Evolutionary conservation across 352 stramenopile species (phyloP).

Genomic region (Blastocystis hominis): DNA sequence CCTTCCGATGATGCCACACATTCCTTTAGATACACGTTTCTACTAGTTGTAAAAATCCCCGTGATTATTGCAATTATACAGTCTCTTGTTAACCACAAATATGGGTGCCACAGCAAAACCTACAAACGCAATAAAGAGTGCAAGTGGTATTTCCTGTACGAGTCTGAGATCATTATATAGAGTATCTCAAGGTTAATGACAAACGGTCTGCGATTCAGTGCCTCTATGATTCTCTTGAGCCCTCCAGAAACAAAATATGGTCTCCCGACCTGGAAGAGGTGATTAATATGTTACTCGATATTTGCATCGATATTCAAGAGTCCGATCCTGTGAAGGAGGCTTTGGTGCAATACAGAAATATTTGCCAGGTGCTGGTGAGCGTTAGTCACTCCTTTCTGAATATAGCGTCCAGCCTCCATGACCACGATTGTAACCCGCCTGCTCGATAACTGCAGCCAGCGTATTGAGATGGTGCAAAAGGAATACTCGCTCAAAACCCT

Average conservation of each 20-base stretch:
- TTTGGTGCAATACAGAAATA: constrained; percentile 43
- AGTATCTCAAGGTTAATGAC: constrained; percentile 11
- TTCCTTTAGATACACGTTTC: too few species aligned
- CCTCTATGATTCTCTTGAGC: constrained; percentile 28
- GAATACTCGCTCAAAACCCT: not conserved
- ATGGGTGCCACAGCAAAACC: too few species aligned
- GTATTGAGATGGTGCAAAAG: not conserved
- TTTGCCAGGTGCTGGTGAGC: constrained; percentile 18
- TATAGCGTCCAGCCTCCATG: not conserved
- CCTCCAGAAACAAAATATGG: constrained; percentile 32
- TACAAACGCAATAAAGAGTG: too few species aligned
- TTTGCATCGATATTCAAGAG: constrained; percentile 22
- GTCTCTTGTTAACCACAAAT: too few species aligned
- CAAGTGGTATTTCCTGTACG: not conserved
- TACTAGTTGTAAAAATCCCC: too few species aligned
- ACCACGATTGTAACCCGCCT: constrained; percentile 2
- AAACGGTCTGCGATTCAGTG: constrained; percentile 26
- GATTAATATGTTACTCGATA: constrained; percentile 31
- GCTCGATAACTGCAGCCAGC: not conserved
- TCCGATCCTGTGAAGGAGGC: constrained; percentile 29
- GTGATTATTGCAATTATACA: too few species aligned
- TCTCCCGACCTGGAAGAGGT: not conserved
- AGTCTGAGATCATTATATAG: not conserved
- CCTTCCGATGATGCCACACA: too few species aligned
- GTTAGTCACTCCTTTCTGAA: not conserved